These are phyloP conservation scores for Sindora glabra DNA, from an alignment of 306 rosid genomes.

Conservation along the genomic window DNA sequence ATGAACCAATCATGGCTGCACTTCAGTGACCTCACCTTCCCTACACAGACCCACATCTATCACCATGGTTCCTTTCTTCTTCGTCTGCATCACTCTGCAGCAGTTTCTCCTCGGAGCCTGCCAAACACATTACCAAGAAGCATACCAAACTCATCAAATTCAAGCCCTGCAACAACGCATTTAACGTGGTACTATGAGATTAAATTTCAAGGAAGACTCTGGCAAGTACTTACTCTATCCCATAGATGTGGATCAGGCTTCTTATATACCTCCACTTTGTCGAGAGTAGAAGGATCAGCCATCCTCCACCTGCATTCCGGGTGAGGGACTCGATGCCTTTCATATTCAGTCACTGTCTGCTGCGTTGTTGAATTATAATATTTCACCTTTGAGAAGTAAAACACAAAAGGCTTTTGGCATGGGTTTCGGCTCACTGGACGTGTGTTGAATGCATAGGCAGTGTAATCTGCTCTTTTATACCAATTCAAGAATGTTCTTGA, in stretches of 20 bases:
- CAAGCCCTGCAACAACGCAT: neutral
- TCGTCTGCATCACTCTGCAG: constrained; percentile 62
- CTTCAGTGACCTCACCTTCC: constrained; percentile 66
- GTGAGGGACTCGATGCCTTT: constrained; percentile 47
- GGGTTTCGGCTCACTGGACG: constrained; percentile 84
- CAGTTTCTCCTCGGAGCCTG: constrained; percentile 95
- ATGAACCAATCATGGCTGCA: neutral
- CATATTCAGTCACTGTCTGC: constrained; percentile 49
- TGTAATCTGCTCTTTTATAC: constrained; percentile 89
- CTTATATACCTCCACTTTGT: constrained; percentile 54
- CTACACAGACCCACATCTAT: constrained; percentile 72
- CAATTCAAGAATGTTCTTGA: constrained; percentile 89
- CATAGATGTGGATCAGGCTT: constrained; percentile 73
- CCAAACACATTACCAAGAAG: neutral
- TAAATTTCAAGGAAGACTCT: neutral
- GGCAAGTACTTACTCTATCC: constrained; percentile 65
- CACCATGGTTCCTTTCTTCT: constrained; percentile 49
- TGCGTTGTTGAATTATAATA: constrained; percentile 29
- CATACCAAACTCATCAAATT: constrained; percentile 10
- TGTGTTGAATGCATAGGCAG: constrained; percentile 93
- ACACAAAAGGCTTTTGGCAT: constrained; percentile 88
- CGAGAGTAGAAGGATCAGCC: constrained; percentile 52
- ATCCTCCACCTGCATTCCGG: constrained; percentile 80
- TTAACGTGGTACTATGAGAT: neutral
- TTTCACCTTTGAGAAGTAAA: constrained; percentile 53